These are phyloP conservation scores for Trichoderma asperelloides DNA, from an alignment of 495 filamentous ascomycete species.

Conservation along the genomic window DNA sequence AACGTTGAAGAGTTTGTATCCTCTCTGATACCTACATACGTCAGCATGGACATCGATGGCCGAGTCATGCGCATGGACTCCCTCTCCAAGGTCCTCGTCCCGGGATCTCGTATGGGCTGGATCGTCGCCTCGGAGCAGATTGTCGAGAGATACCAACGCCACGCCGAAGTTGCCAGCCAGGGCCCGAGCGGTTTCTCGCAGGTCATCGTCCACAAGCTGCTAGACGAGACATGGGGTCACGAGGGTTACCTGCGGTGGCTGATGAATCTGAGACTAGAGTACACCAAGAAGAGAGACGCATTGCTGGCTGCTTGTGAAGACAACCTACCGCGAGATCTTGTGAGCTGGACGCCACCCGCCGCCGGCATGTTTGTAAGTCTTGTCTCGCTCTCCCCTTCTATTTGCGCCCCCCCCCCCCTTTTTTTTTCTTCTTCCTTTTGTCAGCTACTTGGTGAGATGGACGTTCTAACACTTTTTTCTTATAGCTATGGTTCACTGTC, in stretches of 20 bases:
- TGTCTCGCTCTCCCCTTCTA: neutral
- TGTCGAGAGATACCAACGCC: constrained; percentile 65
- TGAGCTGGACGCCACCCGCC: constrained; percentile 70
- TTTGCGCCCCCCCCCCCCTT: neutral
- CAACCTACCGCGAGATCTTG: constrained; percentile 65
- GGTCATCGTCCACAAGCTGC: constrained; percentile 72
- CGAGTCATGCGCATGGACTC: constrained; percentile 67
- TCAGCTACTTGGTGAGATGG: neutral
- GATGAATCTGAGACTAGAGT: constrained; percentile 72
- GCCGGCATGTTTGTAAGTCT: constrained; percentile 95
- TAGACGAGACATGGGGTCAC: constrained; percentile 94
- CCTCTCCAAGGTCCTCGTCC: constrained; percentile 75
- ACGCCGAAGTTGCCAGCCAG: constrained; percentile 71
- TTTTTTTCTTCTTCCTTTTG: constrained; percentile 10
- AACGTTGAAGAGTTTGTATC: constrained; percentile 39
- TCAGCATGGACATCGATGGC: constrained; percentile 58
- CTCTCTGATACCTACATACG: constrained; percentile 48
- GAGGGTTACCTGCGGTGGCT: constrained; percentile 87
- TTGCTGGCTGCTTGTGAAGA: constrained; percentile 78
- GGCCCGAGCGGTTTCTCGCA: constrained; percentile 78
- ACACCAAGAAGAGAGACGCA: constrained; percentile 66
- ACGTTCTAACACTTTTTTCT: neutral
- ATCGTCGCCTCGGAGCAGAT: constrained; percentile 76
- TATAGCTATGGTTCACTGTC: constrained; percentile 74
- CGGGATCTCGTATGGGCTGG: constrained; percentile 70